Evolutionary conservation across 164 flowering plant species (phyloP).

Genomic region (Aristolochia californica): DNA sequence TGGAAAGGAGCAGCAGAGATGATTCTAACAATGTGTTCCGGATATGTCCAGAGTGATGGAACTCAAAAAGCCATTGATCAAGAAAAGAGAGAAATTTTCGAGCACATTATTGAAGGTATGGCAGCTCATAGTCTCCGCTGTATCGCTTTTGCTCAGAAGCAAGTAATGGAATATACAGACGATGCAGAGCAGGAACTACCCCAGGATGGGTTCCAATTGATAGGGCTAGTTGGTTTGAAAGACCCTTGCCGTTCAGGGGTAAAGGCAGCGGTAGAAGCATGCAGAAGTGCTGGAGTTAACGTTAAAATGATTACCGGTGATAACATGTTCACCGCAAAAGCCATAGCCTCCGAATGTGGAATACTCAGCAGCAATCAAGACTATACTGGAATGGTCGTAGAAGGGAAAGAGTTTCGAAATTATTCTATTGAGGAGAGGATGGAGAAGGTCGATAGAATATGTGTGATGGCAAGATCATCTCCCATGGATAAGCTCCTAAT

Average conservation of each 20-base stretch:
- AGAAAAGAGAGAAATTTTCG: constrained; percentile 11
- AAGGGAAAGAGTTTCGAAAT: constrained; percentile 29
- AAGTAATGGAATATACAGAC: constrained; percentile 2
- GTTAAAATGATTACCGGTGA: constrained; percentile 39
- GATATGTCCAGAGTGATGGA: constrained; percentile 30
- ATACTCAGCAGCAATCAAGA: constrained; percentile 19
- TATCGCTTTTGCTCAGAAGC: constrained; percentile 46
- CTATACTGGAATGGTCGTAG: constrained; percentile 19
- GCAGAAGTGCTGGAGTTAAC: constrained; percentile 25
- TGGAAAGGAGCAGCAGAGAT: constrained; percentile 75
- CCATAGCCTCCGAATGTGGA: constrained; percentile 31
- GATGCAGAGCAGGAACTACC: constrained; percentile 6
- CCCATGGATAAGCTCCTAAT: constrained; percentile 36
- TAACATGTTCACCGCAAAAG: constrained; percentile 31
- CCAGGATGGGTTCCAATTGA: constrained; percentile 15
- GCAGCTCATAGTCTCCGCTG: constrained; percentile 56
- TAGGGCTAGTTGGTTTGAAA: constrained; percentile 30
- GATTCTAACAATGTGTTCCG: constrained; percentile 45
- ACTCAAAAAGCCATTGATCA: constrained; percentile 13
- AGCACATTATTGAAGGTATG: constrained; percentile 39
- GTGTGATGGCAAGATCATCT: constrained; percentile 38
- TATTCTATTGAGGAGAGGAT: constrained; percentile 27
- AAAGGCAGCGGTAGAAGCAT: constrained; percentile 20
- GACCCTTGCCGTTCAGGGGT: constrained; percentile 35
- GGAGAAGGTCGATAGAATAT: constrained; percentile 22